These are phyloP conservation scores for Choanephora cucurbitarum DNA, from an alignment of 371 early-diverging fungal species.

Conservation along the genomic window DNA sequence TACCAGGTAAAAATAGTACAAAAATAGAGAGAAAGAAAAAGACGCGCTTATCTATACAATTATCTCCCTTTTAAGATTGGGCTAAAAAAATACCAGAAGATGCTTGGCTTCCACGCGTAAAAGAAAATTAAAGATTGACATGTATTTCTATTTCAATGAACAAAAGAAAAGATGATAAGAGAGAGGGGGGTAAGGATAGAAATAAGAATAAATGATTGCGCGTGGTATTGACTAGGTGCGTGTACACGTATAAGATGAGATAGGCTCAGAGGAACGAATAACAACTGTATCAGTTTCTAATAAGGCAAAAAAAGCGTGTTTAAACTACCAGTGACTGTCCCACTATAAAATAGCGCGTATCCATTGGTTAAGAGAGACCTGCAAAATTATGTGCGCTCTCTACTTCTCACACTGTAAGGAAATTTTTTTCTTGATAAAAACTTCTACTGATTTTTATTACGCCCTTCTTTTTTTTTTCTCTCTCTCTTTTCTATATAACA, in stretches of 20 bases:
- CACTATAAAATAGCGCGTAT: background rate
- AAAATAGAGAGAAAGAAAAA: constrained; percentile 7
- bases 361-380: constrained; percentile 9
- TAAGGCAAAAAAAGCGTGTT: constrained; percentile 13
- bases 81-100: constrained; percentile 43
- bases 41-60: constrained; percentile 1
- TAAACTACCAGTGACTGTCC: constrained; percentile 5
- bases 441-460: background rate
- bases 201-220: no score
- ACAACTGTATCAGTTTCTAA: constrained; percentile 8
- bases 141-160: constrained; percentile 2
- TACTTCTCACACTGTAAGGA: constrained; percentile 4
- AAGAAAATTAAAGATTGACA: constrained; percentile 7
- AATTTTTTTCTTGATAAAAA: background rate
- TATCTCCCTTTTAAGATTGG: constrained; percentile 29
- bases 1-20: constrained; percentile 35
- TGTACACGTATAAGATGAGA: background rate
- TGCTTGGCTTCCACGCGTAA: constrained; percentile 38
- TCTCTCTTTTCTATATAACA: background rate
- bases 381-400: background rate
- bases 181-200: background rate
- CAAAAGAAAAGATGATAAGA: constrained; percentile 14
- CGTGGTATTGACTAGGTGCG: no score
- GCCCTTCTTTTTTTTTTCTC: background rate
- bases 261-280: constrained; percentile 12